Conservation (phyloP, 768 basidiomycete genomes). For the Tricholoma hemisulphureum region DNA sequence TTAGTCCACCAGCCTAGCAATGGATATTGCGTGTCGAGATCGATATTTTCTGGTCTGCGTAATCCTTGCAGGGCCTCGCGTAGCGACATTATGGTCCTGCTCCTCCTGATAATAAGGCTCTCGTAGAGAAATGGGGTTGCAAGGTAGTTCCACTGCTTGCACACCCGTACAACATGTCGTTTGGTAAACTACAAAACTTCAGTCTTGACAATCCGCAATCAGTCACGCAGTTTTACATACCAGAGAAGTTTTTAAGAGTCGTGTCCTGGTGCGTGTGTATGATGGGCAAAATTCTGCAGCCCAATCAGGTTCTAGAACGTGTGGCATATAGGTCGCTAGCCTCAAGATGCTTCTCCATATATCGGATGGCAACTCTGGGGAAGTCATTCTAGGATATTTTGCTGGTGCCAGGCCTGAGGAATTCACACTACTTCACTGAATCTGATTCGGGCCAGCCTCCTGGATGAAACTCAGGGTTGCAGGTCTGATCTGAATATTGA, state of each 20-base stretch:
- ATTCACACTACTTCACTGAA: too few relatives aligned
- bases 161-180: slow-evolving; percentile 23
- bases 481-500: too few relatives aligned
- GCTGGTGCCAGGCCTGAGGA: too few relatives aligned
- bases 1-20: slow-evolving; percentile 14
- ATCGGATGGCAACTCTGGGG: slow-evolving; percentile 28
- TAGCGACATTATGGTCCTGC: slow-evolving; percentile 6
- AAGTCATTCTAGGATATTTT: neutral
- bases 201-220: neutral
- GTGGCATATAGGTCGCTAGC: slow-evolving; percentile 24
- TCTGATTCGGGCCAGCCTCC: too few relatives aligned
- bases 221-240: slow-evolving; percentile 15
- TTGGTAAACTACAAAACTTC: slow-evolving; percentile 19
- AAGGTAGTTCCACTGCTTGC: slow-evolving; percentile 22
- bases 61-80: slow-evolving; percentile 8
- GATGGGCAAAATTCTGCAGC: slow-evolving; percentile 11
- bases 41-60: neutral
- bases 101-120: slow-evolving; percentile 17
- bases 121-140: slow-evolving; percentile 26
- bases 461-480: too few relatives aligned
- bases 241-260: slow-evolving; percentile 18
- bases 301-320: slow-evolving; percentile 16
- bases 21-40: neutral
- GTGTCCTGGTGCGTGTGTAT: slow-evolving; percentile 11
- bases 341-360: slow-evolving; percentile 26